These are phyloP conservation scores for Sporothrix humicola DNA, from an alignment of 2,329 filamentous ascomycete genomes.

Conservation along the genomic window DNA sequence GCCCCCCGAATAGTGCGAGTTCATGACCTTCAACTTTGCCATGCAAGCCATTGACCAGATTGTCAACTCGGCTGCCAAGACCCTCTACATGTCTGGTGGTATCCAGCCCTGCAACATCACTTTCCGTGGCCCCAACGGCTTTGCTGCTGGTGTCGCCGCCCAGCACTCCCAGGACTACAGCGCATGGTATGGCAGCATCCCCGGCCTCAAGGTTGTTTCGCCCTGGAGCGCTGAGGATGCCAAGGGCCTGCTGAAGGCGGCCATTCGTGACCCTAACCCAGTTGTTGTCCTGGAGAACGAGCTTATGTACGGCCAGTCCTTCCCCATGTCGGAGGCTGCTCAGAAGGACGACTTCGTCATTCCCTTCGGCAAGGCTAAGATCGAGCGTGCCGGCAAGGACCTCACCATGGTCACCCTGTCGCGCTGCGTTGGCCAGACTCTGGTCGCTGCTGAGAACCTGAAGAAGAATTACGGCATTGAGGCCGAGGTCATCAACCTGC, in stretches of 20 bases:
- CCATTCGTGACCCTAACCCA: conserved; percentile 97
- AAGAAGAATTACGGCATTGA: conserved; percentile 98
- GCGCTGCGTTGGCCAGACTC: conserved; percentile 90
- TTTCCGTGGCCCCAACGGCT: conserved; percentile 98
- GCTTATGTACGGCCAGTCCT: conserved; percentile 87
- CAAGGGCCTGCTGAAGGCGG: conserved; percentile 96
- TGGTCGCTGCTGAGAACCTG: conserved; percentile 85
- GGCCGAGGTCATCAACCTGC: conserved; percentile 95
- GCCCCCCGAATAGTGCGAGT: conserved; percentile 74
- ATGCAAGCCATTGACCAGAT: conserved; percentile 99
- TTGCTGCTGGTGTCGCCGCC: conserved; percentile 90
- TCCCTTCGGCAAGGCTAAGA: conserved; percentile 98
- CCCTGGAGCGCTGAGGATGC: conserved; percentile 98
- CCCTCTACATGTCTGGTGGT: conserved; percentile 99
- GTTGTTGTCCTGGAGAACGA: conserved; percentile 91
- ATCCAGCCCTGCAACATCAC: conserved; percentile 99
- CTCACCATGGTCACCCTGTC: conserved; percentile 94
- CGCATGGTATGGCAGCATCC: conserved; percentile 98
- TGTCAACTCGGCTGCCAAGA: conserved; percentile 98
- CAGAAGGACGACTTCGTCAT: conserved; percentile 97
- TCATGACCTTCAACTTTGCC: conserved; percentile 99
- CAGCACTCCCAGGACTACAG: conserved; percentile 99
- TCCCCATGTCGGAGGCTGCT: conserved; percentile 96
- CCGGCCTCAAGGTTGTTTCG: conserved; percentile 93
- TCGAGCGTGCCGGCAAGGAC: conserved; percentile 95